These are phyloP conservation scores for Zizania latifolia DNA, from an alignment of 176 grass and related monocot genomes.

Conservation along the genomic window DNA sequence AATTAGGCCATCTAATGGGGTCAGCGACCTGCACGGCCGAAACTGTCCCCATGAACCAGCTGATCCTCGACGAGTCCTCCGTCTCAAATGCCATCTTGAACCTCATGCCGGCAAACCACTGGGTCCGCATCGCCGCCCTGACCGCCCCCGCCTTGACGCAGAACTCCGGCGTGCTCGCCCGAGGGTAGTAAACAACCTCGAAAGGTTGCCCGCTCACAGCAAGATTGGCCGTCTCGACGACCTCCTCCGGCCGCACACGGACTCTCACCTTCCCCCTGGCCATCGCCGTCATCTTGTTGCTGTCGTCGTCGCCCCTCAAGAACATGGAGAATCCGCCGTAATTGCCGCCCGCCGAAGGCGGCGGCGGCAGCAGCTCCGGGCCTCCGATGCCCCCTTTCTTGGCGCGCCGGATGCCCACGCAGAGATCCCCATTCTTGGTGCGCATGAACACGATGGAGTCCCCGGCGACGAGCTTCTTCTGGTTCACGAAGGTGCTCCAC, in stretches of 20 bases:
- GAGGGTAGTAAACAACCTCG: slow-evolving; percentile 79
- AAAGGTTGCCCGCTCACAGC: slow-evolving; percentile 57
- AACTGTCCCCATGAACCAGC: slow-evolving; percentile 96
- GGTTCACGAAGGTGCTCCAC: slow-evolving; percentile 98
- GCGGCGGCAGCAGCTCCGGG: slow-evolving; percentile 23
- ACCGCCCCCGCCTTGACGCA: slow-evolving; percentile 58
- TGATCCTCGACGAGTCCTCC: slow-evolving; percentile 87
- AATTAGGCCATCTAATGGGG: slow-evolving; percentile 72
- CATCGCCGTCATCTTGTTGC: slow-evolving; percentile 28
- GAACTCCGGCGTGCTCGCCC: slow-evolving; percentile 84
- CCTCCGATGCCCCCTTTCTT: slow-evolving; percentile 63
- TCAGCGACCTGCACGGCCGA: slow-evolving; percentile 77
- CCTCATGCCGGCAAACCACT: slow-evolving; percentile 77
- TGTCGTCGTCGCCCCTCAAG: slow-evolving; percentile 53
- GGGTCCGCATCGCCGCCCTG: slow-evolving; percentile 55
- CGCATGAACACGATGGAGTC: slow-evolving; percentile 99
- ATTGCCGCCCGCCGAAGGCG: not conserved
- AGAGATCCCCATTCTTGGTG: slow-evolving; percentile 80
- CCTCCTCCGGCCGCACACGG: slow-evolving; percentile 63
- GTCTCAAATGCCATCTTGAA: slow-evolving; percentile 99
- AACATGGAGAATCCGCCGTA: slow-evolving; percentile 69
- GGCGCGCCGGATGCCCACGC: slow-evolving; percentile 88
- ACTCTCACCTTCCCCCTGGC: slow-evolving; percentile 39
- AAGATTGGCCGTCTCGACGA: slow-evolving; percentile 59
- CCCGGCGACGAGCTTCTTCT: slow-evolving; percentile 98